A percentile compares a stretch with the other conserved stretches of the same genome.
These are phyloP conservation scores for Coniochaeta sp. DNA, from an alignment of 2,329 filamentous ascomycete species.

Conservation along the genomic window DNA sequence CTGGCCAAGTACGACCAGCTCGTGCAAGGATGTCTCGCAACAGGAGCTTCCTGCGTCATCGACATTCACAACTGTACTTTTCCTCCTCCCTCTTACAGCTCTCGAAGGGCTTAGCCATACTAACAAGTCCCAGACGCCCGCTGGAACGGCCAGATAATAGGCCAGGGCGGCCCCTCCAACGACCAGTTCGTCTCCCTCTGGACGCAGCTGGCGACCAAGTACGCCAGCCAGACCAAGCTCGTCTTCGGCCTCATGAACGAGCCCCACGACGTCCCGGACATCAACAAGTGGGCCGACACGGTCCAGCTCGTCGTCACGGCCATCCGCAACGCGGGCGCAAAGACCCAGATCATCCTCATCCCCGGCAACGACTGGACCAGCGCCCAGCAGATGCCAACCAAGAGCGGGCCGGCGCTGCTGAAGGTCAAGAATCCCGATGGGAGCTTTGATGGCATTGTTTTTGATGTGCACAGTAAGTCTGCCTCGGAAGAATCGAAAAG, in stretches of 20 bases:
- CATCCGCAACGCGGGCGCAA: slow-evolving; percentile 54
- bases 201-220: slow-evolving; percentile 48
- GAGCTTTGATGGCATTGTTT: slow-evolving; percentile 43
- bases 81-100: neutral
- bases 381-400: slow-evolving; percentile 35
- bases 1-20: slow-evolving; percentile 38
- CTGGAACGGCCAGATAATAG: slow-evolving; percentile 54
- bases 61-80: slow-evolving; percentile 26
- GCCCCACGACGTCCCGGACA: slow-evolving; percentile 47
- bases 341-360: slow-evolving; percentile 51
- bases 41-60: slow-evolving; percentile 41
- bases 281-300: slow-evolving; percentile 48
- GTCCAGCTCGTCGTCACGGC: slow-evolving; percentile 56
- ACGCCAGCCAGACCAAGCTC: slow-evolving; percentile 42
- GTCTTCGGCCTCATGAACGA: slow-evolving; percentile 62
- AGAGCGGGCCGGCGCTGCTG: slow-evolving; percentile 41
- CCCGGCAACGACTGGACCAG: slow-evolving; percentile 47
- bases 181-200: slow-evolving; percentile 54
- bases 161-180: slow-evolving; percentile 54
- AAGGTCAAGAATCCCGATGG: slow-evolving; percentile 50
- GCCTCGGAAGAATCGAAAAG: too few species aligned
- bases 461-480: slow-evolving; percentile 43
- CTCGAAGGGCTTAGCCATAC: neutral
- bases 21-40: slow-evolving; percentile 38
- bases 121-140: slow-evolving; percentile 36